Percentiles rank a stretch among this genome's conserved stretches.
phyloP scores from a whole-genome alignment of 2,329 filamentous ascomycete genomes.

The Sporothrix brasiliensis region DNA sequence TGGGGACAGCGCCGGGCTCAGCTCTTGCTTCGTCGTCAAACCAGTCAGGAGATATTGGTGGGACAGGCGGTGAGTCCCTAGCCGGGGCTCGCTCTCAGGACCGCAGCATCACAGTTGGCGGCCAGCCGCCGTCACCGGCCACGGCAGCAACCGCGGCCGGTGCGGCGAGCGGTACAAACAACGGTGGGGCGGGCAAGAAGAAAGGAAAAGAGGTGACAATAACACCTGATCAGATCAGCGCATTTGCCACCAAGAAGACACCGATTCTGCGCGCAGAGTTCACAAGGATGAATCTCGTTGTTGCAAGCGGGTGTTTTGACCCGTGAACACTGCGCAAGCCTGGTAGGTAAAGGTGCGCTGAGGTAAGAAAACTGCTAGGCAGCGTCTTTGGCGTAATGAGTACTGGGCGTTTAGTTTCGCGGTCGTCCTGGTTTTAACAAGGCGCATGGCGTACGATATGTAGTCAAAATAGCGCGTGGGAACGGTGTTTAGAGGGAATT shows the following conservation, averaged over 20 bases:
- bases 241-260: constrained; percentile 94
- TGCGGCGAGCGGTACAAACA: constrained; percentile 41
- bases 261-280: constrained; percentile 92
- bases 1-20: constrained; percentile 8
- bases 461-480: not conserved
- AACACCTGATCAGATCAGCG: constrained; percentile 89
- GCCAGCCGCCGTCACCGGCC: constrained; percentile 53
- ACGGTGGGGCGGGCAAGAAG: constrained; percentile 59
- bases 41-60: constrained; percentile 42
- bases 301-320: constrained; percentile 76
- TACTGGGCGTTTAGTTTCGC: not conserved
- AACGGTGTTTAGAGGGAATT: not conserved
- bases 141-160: constrained; percentile 41
- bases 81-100: constrained; percentile 47
- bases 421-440: not conserved
- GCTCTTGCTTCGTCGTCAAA: constrained; percentile 13
- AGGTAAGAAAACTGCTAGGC: not conserved
- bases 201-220: constrained; percentile 88
- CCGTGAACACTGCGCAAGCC: constrained; percentile 44
- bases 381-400: not conserved
- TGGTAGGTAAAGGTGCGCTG: not conserved
- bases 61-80: constrained; percentile 43
- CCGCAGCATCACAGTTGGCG: constrained; percentile 47
- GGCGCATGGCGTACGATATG: not conserved
- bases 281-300: constrained; percentile 90